A percentile compares a stretch with the other conserved stretches of the same genome.
These are phyloP conservation scores for Agroathelia rolfsii DNA, from an alignment of 1,284 basidiomycete genomes.

Conservation along the genomic window DNA sequence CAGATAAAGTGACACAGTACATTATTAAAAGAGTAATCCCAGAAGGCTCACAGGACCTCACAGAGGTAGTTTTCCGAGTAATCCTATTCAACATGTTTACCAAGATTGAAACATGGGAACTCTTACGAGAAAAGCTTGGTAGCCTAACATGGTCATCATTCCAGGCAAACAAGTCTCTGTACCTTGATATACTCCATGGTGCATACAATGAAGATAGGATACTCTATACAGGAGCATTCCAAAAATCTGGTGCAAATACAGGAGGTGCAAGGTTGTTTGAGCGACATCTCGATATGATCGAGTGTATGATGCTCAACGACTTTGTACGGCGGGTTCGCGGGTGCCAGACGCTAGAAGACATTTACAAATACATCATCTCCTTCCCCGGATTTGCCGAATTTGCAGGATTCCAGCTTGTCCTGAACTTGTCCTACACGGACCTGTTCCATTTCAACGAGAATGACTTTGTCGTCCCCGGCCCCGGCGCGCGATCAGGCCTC, in stretches of 20 bases:
- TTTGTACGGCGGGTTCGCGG: too few species aligned
- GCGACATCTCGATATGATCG: slow-evolving; percentile 47
- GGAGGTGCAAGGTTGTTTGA: slow-evolving; percentile 31
- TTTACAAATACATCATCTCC: slow-evolving; percentile 42
- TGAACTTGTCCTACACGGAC: slow-evolving; percentile 45
- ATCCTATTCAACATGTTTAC: slow-evolving; percentile 54
- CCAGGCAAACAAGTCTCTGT: slow-evolving; percentile 32
- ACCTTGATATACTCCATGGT: slow-evolving; percentile 33
- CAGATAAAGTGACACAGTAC: slow-evolving; percentile 51
- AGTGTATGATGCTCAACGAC: slow-evolving; percentile 41
- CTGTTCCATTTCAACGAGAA: slow-evolving; percentile 45
- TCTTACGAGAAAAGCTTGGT: slow-evolving; percentile 35
- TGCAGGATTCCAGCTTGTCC: slow-evolving; percentile 44
- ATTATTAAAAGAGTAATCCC: slow-evolving; percentile 50
- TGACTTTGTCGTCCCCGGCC: slow-evolving; percentile 54
- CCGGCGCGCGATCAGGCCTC: slow-evolving; percentile 47
- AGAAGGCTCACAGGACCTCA: slow-evolving; percentile 42
- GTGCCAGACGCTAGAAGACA: slow-evolving; percentile 41
- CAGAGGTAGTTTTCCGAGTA: slow-evolving; percentile 51
- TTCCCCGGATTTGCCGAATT: slow-evolving; percentile 57
- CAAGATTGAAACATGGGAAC: slow-evolving; percentile 49
- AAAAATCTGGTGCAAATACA: slow-evolving; percentile 47
- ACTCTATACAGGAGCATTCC: slow-evolving; percentile 56
- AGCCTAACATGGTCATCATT: slow-evolving; percentile 44
- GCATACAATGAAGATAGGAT: slow-evolving; percentile 26